A percentile compares a stretch with the other conserved stretches of the same genome.
phyloP scores from a whole-genome alignment of 768 basidiomycete species.

The Tylopilus plumbeoviolaceoides region DNA sequence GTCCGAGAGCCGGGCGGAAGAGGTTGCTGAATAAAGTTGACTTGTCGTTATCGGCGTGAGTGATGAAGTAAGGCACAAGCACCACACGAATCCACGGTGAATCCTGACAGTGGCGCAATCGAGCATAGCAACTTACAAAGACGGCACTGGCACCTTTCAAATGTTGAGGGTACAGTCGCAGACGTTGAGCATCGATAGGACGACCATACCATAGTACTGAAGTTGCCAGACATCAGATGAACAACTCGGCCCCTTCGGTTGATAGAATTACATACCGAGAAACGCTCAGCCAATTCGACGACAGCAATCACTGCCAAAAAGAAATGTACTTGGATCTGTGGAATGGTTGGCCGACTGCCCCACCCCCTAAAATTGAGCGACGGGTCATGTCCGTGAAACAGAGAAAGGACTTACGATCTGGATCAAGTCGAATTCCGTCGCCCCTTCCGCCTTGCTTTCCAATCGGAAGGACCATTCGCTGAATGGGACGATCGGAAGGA shows the following conservation, averaged over 20 bases:
- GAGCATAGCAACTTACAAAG: conserved; percentile 28
- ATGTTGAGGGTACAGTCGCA: neutral
- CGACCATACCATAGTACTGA: conserved; percentile 43
- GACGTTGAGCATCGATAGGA: conserved; percentile 1
- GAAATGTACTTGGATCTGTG: no score
- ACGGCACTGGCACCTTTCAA: conserved; percentile 38
- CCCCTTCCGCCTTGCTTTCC: no score
- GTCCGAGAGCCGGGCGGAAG: conserved; percentile 64
- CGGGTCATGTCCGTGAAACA: no score
- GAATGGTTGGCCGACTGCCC: no score
- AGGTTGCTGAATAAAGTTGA: conserved; percentile 72
- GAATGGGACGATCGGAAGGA: no score
- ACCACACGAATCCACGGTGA: neutral
- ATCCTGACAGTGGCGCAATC: no score
- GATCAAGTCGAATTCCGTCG: no score
- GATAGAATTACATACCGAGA: conserved; percentile 45
- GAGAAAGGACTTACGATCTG: no score
- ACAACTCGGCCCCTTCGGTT: no score
- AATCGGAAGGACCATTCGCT: no score
- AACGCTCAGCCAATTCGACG: conserved; percentile 69
- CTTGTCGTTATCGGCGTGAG: conserved; percentile 32
- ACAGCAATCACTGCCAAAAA: conserved; percentile 51
- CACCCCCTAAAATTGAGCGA: no score
- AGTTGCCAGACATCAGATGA: neutral
- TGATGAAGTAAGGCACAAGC: neutral